A percentile compares a stretch with the other conserved stretches of the same genome.
These are phyloP conservation scores for Russula vinacea DNA, from an alignment of 768 basidiomycete species.

Conservation along the genomic window DNA sequence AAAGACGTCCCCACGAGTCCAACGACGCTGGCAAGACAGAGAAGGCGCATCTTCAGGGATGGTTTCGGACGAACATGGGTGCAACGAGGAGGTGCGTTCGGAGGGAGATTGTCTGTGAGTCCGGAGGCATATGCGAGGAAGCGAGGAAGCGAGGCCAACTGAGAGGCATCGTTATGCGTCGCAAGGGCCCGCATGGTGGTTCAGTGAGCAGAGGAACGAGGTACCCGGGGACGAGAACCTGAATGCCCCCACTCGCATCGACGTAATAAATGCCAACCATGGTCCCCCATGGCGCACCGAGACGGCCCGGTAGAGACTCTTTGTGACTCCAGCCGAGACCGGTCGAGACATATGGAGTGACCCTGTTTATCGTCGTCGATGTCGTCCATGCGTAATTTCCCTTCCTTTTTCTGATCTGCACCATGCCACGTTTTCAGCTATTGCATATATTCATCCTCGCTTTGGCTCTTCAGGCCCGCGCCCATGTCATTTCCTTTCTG, in stretches of 20 bases:
- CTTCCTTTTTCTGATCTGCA: neutral
- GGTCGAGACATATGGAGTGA: neutral
- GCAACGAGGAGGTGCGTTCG: neutral
- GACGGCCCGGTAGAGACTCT: neutral
- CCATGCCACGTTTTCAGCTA: slow-evolving; percentile 12
- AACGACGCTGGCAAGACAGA: slow-evolving; percentile 35
- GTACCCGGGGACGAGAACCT: neutral
- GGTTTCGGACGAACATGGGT: neutral
- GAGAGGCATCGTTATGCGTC: slow-evolving; percentile 10
- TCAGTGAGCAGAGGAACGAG: too few relatives aligned
- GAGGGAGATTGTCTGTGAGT: slow-evolving; percentile 5
- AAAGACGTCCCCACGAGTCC: slow-evolving; percentile 33
- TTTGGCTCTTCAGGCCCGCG: slow-evolving; percentile 5
- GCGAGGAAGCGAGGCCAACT: slow-evolving; percentile 1
- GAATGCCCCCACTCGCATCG: neutral
- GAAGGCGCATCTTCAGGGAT: slow-evolving; percentile 37
- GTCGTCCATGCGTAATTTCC: neutral
- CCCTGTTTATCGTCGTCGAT: neutral
- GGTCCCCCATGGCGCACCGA: neutral
- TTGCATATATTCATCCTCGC: slow-evolving; percentile 15
- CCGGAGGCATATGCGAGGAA: slow-evolving; percentile 13
- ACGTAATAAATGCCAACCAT: neutral
- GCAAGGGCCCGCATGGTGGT: slow-evolving; percentile 5
- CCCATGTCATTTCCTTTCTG: slow-evolving; percentile 24
- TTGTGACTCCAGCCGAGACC: neutral